A percentile compares a stretch with the other conserved stretches of the same genome.
These are phyloP conservation scores for Vaccinium darrowii DNA, from an alignment of 148 eudicot genomes.

Conservation along the genomic window DNA sequence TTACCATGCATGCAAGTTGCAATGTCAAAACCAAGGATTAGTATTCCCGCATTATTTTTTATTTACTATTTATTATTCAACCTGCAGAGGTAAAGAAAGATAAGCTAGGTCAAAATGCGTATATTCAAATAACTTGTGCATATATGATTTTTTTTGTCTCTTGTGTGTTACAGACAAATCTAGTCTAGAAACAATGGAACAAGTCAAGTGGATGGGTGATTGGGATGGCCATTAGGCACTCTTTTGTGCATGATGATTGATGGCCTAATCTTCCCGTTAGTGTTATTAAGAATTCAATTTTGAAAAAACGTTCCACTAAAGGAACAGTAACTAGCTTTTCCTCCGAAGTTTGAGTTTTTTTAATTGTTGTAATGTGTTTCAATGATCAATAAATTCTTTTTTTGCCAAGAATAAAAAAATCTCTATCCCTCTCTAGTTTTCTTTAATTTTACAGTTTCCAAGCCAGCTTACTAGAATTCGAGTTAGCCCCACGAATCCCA, in stretches of 20 bases:
- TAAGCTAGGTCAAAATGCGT: not conserved
- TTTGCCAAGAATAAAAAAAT: too few species aligned
- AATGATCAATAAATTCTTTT: too few species aligned
- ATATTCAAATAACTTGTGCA: too few species aligned
- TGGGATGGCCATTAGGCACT: not conserved
- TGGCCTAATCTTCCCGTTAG: not conserved
- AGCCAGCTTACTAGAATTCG: not conserved
- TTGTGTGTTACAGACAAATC: not conserved
- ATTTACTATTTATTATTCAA: too few species aligned
- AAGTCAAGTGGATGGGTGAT: not conserved
- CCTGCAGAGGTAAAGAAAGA: not conserved
- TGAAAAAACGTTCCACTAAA: not conserved
- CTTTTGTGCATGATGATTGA: not conserved
- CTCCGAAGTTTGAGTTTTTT: not conserved
- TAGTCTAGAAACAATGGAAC: not conserved
- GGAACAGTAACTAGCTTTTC: not conserved
- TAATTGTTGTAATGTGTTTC: too few species aligned
- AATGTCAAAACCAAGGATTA: not conserved
- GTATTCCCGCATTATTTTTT: not conserved
- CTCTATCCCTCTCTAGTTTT: not conserved
- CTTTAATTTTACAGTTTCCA: not conserved
- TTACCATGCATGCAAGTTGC: not conserved
- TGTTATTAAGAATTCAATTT: not conserved
- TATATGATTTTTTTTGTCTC: too few species aligned
- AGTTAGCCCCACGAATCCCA: too few species aligned